phyloP scores from a whole-genome alignment of 139 green algal genomes.

The Nannochloris sp. region DNA sequence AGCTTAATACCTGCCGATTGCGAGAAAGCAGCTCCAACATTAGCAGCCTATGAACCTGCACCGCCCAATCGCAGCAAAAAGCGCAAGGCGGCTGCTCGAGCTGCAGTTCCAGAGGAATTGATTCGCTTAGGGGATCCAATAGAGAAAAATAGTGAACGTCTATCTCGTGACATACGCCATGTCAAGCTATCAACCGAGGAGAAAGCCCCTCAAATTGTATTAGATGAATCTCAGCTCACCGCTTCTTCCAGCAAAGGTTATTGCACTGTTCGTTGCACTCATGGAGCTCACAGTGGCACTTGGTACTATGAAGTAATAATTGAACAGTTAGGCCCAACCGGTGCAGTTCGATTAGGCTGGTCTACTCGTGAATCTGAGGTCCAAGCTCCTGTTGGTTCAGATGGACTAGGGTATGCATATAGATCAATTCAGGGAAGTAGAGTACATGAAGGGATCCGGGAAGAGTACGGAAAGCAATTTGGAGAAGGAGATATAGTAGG shows the following conservation, averaged over 20 bases:
- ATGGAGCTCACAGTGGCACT: conserved; percentile 51
- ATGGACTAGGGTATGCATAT: conserved; percentile 62
- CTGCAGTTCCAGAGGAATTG: not conserved
- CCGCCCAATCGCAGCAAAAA: not conserved
- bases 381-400: conserved; percentile 62
- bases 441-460: conserved; percentile 38
- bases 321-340: conserved; percentile 48
- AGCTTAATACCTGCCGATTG: too few species aligned
- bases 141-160: not conserved
- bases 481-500: conserved; percentile 45
- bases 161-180: conserved; percentile 6
- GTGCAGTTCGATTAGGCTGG: conserved; percentile 68
- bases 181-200: conserved; percentile 46
- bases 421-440: conserved; percentile 68
- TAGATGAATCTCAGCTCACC: conserved; percentile 41
- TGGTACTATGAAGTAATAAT: conserved; percentile 74
- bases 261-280: conserved; percentile 52
- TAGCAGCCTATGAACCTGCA: not conserved
- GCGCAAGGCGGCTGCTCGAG: not conserved
- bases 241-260: conserved; percentile 64
- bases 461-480: conserved; percentile 41
- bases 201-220: conserved; percentile 47
- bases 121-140: not conserved
- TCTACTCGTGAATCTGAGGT: conserved; percentile 64
- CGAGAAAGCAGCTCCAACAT: not conserved